phyloP scores from a whole-genome alignment of 106 monocot species.

The Allium cepa region DNA sequence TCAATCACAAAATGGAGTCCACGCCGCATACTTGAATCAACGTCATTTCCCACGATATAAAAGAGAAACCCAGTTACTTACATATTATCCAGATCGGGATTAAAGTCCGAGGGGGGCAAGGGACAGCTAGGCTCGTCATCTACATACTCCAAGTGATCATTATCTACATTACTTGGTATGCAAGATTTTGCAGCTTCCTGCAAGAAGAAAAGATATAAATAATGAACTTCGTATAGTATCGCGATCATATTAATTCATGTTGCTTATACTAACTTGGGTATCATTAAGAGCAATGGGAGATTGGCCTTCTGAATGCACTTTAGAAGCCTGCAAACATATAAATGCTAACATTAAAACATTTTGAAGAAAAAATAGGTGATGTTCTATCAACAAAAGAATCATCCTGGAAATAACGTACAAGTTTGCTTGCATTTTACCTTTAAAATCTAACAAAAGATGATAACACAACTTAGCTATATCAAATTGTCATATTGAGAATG shows the following conservation, averaged over 20 bases:
- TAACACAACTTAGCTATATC: too few species aligned
- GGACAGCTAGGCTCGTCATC: conserved; percentile 1
- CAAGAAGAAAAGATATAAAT: not conserved
- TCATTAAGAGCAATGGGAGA: not conserved
- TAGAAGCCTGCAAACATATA: conserved; percentile 13
- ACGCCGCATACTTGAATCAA: too few species aligned
- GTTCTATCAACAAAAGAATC: too few species aligned
- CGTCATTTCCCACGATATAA: not conserved
- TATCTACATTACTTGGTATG: conserved; percentile 10
- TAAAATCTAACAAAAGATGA: too few species aligned
- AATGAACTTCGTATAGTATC: not conserved
- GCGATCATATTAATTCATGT: not conserved
- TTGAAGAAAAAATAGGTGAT: too few species aligned
- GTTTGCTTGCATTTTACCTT: too few species aligned
- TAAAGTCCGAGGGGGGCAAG: conserved; percentile 10
- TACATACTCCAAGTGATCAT: conserved; percentile 9
- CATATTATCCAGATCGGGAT: conserved; percentile 29
- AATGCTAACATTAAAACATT: too few species aligned
- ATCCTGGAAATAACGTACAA: too few species aligned
- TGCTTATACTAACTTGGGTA: conserved; percentile 2
- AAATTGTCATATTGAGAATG: too few species aligned
- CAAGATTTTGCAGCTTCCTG: conserved; percentile 20
- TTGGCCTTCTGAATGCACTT: conserved; percentile 8
- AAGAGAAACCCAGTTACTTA: conserved; percentile 11
- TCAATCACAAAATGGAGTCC: too few species aligned